Evolutionary conservation across 495 filamentous ascomycete species (phyloP).

Genomic region (Schizothecium vesticola): DNA sequence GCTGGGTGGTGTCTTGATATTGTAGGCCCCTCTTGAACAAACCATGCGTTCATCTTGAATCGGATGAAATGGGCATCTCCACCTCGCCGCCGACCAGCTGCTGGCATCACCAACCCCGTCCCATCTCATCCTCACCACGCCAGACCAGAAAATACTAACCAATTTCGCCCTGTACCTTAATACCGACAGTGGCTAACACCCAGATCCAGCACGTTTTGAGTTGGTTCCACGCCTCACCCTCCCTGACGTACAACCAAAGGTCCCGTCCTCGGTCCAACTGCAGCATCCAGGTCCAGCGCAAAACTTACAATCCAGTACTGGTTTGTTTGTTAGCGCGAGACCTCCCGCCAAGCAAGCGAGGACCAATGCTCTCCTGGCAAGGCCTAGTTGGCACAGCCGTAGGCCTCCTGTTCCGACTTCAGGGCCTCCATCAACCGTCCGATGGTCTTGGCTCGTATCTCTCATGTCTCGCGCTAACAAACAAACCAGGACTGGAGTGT

Average conservation of each 20-base stretch:
- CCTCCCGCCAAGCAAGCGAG: too few species aligned
- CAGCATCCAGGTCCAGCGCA: neutral
- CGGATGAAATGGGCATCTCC: neutral
- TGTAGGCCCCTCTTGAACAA: neutral
- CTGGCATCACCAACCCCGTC: neutral
- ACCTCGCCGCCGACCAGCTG: neutral
- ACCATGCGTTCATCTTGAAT: neutral
- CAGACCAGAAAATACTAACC: neutral
- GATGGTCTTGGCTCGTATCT: too few species aligned
- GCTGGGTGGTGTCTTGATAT: neutral
- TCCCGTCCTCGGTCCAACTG: neutral
- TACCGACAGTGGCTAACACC: neutral
- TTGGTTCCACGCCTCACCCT: neutral
- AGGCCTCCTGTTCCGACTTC: too few species aligned
- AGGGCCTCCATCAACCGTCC: too few species aligned
- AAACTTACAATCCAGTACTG: too few species aligned
- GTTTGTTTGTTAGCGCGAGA: too few species aligned
- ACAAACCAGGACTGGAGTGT: too few species aligned
- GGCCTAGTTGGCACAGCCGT: too few species aligned
- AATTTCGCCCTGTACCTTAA: neutral
- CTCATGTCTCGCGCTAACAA: too few species aligned
- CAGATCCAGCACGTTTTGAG: neutral
- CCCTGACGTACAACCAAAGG: too few species aligned
- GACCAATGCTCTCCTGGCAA: too few species aligned
- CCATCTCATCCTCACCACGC: neutral